Evolutionary conservation across 2,329 filamentous ascomycete species (phyloP), one percentile per base, ranked within the genome.

Genomic region (Penicillium paneum): DNA sequence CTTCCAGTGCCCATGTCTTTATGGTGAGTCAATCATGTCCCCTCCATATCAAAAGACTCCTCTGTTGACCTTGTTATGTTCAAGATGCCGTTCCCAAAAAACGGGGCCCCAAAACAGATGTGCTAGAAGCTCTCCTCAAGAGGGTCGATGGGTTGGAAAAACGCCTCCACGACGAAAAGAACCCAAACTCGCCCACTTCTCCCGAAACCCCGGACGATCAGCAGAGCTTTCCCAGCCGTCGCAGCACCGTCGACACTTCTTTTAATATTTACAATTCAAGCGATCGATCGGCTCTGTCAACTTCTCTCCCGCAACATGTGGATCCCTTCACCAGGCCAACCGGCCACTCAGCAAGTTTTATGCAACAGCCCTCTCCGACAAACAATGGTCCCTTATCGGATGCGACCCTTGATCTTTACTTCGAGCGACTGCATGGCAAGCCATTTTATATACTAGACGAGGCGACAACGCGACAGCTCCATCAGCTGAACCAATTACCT

Each of bases 41-140:
- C 29, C 43, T 40, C 63, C 57, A 54, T 41, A 54, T 45, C 31
- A 42, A 40, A 52, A 45, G 58, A 92, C 53, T 39, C 40, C 26
- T n/a, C 21, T 29, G 32, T 32, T 31, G 28, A 54, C 28, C 11
- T 31, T 7, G 8, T 15, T n/a, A 17, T 19, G n/a, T 38, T 17
- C n/a, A 50, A 71, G 90, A 96, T 77, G 91, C 91, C 26, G 84
- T 94, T 17, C 91, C 91, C 0, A 95, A 95, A 76, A 95, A 95
- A 72, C 82, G 91, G 70, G 91, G 91, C 0, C 91, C 91, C 3
- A 96, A 96, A 74, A 95, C 90, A 28, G 91, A 96, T 70, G 89
- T 95, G 5, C 78, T 95, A 31, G 91, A 95, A 71, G 90, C 91
- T 1, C 77, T 95, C 8, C 69, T 95, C 55, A 95, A 93, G 72